phyloP scores from a whole-genome alignment of 2,329 filamentous ascomycete species.

The Phoma herbarum region DNA sequence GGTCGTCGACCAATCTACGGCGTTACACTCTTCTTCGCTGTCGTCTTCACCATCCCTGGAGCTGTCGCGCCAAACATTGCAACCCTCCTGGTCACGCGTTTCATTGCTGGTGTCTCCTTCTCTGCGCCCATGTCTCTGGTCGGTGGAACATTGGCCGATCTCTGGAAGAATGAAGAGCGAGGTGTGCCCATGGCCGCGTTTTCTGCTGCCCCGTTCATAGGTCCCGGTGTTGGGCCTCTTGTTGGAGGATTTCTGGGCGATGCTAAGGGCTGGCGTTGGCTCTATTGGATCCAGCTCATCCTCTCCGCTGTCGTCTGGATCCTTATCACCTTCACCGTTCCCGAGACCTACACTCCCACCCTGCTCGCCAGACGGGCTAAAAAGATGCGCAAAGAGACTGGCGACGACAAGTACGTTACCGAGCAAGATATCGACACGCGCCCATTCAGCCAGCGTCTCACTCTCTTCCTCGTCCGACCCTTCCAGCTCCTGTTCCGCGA shows the following conservation, averaged over 20 bases:
- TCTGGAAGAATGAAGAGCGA: slow-evolving; percentile 85
- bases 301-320: slow-evolving; percentile 74
- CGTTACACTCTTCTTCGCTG: slow-evolving; percentile 72
- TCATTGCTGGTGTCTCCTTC: slow-evolving; percentile 84
- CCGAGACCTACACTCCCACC: slow-evolving; percentile 86
- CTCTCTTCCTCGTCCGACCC: slow-evolving; percentile 79
- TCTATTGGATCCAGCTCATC: slow-evolving; percentile 89
- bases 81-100: slow-evolving; percentile 77
- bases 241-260: slow-evolving; percentile 78
- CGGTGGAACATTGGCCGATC: slow-evolving; percentile 80
- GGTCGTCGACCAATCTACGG: slow-evolving; percentile 77
- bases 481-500: slow-evolving; percentile 87
- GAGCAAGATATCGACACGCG: slow-evolving; percentile 81
- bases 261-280: slow-evolving; percentile 78
- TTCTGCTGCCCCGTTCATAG: slow-evolving; percentile 82
- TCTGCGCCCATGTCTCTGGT: slow-evolving; percentile 88
- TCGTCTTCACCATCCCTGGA: slow-evolving; percentile 82
- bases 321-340: slow-evolving; percentile 85
- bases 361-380: slow-evolving; percentile 75
- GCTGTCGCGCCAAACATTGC: slow-evolving; percentile 78
- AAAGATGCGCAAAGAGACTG: slow-evolving; percentile 74
- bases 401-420: slow-evolving; percentile 74
- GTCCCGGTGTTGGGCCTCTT: slow-evolving; percentile 72
- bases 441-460: slow-evolving; percentile 72
- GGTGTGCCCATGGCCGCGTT: slow-evolving; percentile 90